A percentile compares a stretch with the other conserved stretches of the same genome.
phyloP scores from a whole-genome alignment of 2,329 filamentous ascomycete species.

The Microcyclospora pomicola region DNA sequence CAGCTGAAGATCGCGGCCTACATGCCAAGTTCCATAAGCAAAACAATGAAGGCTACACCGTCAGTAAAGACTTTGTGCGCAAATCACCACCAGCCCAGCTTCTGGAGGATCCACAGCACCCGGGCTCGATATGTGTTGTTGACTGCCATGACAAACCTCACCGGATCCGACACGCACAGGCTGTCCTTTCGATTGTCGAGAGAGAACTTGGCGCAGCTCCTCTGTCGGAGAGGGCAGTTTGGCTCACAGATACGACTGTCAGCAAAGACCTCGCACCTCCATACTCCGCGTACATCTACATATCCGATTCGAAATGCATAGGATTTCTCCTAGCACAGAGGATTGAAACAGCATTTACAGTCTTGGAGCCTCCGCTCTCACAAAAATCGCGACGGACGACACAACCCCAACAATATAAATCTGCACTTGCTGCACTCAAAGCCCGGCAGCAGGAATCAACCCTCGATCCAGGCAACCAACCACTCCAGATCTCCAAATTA shows the following conservation, averaged over 20 bases:
- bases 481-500: slow-evolving; percentile 11
- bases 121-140: slow-evolving; percentile 43
- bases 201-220: slow-evolving; percentile 47
- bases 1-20: slow-evolving; percentile 45
- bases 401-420: not conserved
- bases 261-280: slow-evolving; percentile 23
- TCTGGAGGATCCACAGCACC: slow-evolving; percentile 13
- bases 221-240: slow-evolving; percentile 43
- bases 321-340: slow-evolving; percentile 48
- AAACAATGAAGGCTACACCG: slow-evolving; percentile 46
- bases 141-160: slow-evolving; percentile 39
- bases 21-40: slow-evolving; percentile 52
- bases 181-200: slow-evolving; percentile 46
- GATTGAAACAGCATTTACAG: slow-evolving; percentile 42
- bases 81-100: slow-evolving; percentile 12
- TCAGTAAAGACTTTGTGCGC: slow-evolving; percentile 44
- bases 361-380: slow-evolving; percentile 23
- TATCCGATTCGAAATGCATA: slow-evolving; percentile 47
- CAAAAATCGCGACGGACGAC: slow-evolving; percentile 6
- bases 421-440: slow-evolving; percentile 11
- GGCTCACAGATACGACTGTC: slow-evolving; percentile 32
- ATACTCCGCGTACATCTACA: slow-evolving; percentile 49
- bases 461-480: slow-evolving; percentile 3
- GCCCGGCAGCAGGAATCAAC: slow-evolving; percentile 11
- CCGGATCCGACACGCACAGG: slow-evolving; percentile 41